Evolutionary conservation across 129 eudicot species (phyloP), one percentile per base, ranked within the genome.

Genomic region (Rutidosis leptorrhynchoides): DNA sequence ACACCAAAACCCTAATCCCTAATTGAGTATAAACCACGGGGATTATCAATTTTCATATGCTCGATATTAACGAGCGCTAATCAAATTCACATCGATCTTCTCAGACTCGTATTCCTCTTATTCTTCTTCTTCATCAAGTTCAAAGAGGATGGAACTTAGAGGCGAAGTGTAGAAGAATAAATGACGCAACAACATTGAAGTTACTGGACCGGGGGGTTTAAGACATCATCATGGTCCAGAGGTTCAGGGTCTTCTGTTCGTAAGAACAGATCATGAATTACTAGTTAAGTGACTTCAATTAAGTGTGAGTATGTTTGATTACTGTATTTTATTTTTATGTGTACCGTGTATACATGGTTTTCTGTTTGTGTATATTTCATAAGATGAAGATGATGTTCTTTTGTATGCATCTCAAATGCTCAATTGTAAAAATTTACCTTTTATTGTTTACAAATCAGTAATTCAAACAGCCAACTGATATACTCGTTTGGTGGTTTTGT

Each of bases 221-320:
- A 90, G 80, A 86, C 97, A 16, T 90, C 97, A 1, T 84, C 95
- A 1, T 83, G 87, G 87, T 37, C 97, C 35, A 78, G 55, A 19
- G 70, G 30, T 40, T 25, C 80, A 16, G 72, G 63, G 53, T 62
- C 96, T 14, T 58, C 87, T 1, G 66, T 58, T 35, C 84, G 60
- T 70, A 62, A 29, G 48, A 80, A 37, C 17, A 74, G 80, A 72
- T 62, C 20, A 49, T 84, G 35, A 66, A 17, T 70, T 28, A 11
- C 55, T 58, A 45, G 45, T 37, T 26, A 45, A 46, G 49, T 46
- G 29, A 67, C 49, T 30, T 15, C n/a, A 51, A 23, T 35, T 45
- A 45, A 37, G 22, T 2, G 20, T 17, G 46, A 8, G 65, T 35
- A 4, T 49, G 33, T 69, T 61, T 27, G 30, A 21, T 48, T 62